Evolutionary conservation across 257 asterid genomes (phyloP), one percentile per base, ranked within the genome.

Genomic region (Cynanchum wilfordii): DNA sequence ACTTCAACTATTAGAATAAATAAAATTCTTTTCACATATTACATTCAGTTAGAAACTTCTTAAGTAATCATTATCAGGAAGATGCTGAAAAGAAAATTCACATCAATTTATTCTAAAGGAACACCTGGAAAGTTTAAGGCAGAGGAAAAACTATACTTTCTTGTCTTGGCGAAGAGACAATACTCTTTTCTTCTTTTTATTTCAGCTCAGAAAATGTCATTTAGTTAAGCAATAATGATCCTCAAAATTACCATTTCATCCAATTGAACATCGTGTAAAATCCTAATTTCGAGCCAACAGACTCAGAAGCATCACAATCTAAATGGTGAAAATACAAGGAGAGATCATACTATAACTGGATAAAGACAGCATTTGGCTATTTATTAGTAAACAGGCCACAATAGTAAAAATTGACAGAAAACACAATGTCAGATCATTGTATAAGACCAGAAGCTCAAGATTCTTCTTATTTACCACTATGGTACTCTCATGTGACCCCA

Each of bases 1-100:
- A 57, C 52, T 73, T 64, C 66, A 79, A 79, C 79, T 44, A 70
- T 75, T 56, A 68, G 74, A 75, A 68, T n/a, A 57, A 17, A 72
- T 22, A 57, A 75, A 57, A 62, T 13, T 60, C 6, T 44, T 58
- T 44, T 38, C 59, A 72, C n/a, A 59, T 45, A 52, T 22, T 30
- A 24, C 22, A 25, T 19, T 7, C 50, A 51, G 13, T 69, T 51
- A 2, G 40, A 38, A 38, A 64, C 50, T 69, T 51, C 10, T 4
- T 30, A 22, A 29, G 29, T 45, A 44, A 2, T 24, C 69, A 10
- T 27, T 33, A 16, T 10, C 13, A 10, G 69, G 19, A 13, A 59
- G 20, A 60, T 58, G 5, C 27, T 7, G 7, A 19, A 16, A 72
- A 69, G 11, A 42, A 54, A 20, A 54, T 6, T 30, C 12, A 24